These are phyloP conservation scores for Calonectria pauciramosa DNA, from an alignment of 2,329 filamentous ascomycete species.

Conservation along the genomic window DNA sequence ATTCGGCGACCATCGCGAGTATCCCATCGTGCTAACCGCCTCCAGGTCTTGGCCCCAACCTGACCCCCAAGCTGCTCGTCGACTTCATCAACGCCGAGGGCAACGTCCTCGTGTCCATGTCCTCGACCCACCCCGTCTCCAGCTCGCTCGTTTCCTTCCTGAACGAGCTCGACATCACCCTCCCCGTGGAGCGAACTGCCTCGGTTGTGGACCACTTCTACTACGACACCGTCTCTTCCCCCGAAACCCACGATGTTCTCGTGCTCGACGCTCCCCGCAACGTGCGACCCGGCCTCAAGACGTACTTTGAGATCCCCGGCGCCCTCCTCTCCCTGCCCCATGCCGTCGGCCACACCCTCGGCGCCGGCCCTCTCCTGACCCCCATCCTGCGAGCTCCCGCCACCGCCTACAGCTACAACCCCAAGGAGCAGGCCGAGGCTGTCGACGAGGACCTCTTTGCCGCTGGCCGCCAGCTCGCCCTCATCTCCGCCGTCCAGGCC, in stretches of 20 bases:
- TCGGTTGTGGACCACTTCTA: conserved; percentile 96
- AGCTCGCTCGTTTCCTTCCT: conserved; percentile 83
- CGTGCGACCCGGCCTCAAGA: conserved; percentile 77
- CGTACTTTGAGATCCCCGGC: conserved; percentile 75
- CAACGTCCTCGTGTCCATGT: conserved; percentile 90
- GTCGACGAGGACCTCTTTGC: conserved; percentile 87
- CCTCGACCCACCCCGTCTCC: conserved; percentile 77
- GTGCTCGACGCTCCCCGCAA: conserved; percentile 78
- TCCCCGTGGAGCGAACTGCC: conserved; percentile 88
- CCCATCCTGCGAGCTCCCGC: conserved; percentile 86
- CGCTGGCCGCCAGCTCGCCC: conserved; percentile 83
- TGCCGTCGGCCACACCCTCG: conserved; percentile 85
- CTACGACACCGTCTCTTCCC: conserved; percentile 82
- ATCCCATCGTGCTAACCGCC: conserved; percentile 28
- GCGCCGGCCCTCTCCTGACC: conserved; percentile 81
- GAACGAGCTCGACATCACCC: conserved; percentile 87
- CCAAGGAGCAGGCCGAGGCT: conserved; percentile 82
- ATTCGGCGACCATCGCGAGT: neutral
- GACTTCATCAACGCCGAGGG: conserved; percentile 93
- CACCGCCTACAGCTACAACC: conserved; percentile 94
- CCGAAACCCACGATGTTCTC: conserved; percentile 90
- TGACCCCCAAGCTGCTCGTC: conserved; percentile 88
- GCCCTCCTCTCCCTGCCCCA: conserved; percentile 84
- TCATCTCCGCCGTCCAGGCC: conserved; percentile 90
- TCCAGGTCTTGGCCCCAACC: conserved; percentile 84